These are phyloP conservation scores for Cyathus striatus DNA, from an alignment of 768 basidiomycete genomes.

Conservation along the genomic window DNA sequence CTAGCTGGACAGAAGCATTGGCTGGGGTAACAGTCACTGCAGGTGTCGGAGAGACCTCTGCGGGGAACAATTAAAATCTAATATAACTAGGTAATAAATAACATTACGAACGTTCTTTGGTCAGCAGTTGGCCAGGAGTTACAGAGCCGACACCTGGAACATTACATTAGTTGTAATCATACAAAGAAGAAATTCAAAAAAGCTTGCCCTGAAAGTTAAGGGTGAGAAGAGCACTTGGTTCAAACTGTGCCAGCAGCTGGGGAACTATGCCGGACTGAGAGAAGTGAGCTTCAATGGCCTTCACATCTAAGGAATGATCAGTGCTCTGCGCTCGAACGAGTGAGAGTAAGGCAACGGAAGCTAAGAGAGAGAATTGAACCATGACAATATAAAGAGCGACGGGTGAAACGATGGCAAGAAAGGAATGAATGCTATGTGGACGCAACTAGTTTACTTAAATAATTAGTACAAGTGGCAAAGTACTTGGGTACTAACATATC, in stretches of 20 bases:
- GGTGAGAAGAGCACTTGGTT: slow-evolving; percentile 52
- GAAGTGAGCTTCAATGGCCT: slow-evolving; percentile 68
- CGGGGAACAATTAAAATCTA: slow-evolving; percentile 2
- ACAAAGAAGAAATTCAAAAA: slow-evolving; percentile 1
- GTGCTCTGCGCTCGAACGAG: slow-evolving; percentile 41
- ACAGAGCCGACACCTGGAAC: slow-evolving; percentile 38
- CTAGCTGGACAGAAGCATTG: slow-evolving; percentile 39
- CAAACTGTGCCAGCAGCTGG: slow-evolving; percentile 51
- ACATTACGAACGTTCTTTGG: slow-evolving; percentile 46
- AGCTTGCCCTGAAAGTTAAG: slow-evolving; percentile 41
- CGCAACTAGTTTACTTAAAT: no score
- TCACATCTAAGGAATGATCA: slow-evolving; percentile 38
- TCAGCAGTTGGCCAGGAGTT: slow-evolving; percentile 53
- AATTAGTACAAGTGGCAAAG: no score
- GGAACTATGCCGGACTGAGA: slow-evolving; percentile 57
- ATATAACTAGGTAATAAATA: neutral
- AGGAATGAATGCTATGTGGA: neutral
- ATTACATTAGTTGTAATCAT: slow-evolving; percentile 6
- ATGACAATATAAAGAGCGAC: slow-evolving; percentile 21
- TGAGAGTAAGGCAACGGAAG: slow-evolving; percentile 33
- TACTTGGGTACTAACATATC: no score
- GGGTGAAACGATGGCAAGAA: neutral
- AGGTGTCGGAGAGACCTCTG: slow-evolving; percentile 57
- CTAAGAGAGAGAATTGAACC: slow-evolving; percentile 25
- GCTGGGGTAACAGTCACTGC: slow-evolving; percentile 44